A percentile compares a stretch with the other conserved stretches of the same genome.
phyloP scores from a whole-genome alignment of 495 filamentous ascomycete genomes.

The Schizothecium vesticola region DNA sequence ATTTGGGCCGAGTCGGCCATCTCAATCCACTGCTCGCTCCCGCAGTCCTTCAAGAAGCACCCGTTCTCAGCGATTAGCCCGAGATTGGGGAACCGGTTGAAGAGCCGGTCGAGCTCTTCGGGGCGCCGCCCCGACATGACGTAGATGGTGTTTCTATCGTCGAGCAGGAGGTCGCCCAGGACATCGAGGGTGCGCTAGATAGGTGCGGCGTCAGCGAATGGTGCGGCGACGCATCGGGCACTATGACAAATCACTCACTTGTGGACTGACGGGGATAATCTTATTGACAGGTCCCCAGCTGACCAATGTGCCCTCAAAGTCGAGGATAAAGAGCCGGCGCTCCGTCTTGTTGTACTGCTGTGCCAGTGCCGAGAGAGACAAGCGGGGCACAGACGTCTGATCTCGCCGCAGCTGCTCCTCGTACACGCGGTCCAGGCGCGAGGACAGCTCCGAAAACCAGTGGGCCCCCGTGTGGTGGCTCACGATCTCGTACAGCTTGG shows the following conservation, averaged over 20 bases:
- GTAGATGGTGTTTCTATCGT: conserved; percentile 79
- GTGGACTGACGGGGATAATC: conserved; percentile 76
- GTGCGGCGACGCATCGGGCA: neutral
- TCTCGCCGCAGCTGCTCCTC: conserved; percentile 78
- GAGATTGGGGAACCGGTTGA: conserved; percentile 68
- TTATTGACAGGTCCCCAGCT: conserved; percentile 73
- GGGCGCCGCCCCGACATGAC: conserved; percentile 84
- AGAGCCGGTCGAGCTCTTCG: conserved; percentile 80
- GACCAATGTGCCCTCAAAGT: conserved; percentile 88
- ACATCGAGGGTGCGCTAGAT: conserved; percentile 62
- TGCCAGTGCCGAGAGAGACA: conserved; percentile 59
- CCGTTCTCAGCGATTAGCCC: conserved; percentile 92
- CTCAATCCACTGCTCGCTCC: conserved; percentile 63
- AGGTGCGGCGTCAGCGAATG: conserved; percentile 6
- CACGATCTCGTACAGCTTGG: conserved; percentile 65
- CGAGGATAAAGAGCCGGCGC: conserved; percentile 76
- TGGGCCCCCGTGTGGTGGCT: conserved; percentile 73
- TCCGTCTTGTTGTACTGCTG: conserved; percentile 58
- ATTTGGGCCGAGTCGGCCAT: conserved; percentile 64
- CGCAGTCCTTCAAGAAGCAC: conserved; percentile 71
- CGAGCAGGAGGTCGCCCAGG: conserved; percentile 70
- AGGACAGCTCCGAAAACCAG: conserved; percentile 71
- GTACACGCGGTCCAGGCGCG: conserved; percentile 64
- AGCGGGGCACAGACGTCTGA: conserved; percentile 74
- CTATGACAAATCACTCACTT: conserved; percentile 37